Base-by-base conservation (phyloP, 2,329 filamentous ascomycete species). In the Fusarium sterilihyphosum region DNA sequence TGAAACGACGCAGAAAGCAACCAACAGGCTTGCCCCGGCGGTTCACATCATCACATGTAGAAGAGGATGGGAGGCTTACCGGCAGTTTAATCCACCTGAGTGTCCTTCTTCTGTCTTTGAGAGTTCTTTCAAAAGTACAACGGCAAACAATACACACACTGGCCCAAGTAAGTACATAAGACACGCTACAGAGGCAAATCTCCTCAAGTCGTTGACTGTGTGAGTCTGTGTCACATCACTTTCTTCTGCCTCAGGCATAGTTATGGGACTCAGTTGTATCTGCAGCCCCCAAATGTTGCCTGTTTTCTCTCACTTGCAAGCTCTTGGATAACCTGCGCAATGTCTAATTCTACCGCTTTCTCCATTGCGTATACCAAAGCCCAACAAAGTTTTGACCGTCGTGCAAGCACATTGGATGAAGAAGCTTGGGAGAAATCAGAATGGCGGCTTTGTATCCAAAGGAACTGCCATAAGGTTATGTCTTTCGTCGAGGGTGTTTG, bases 361-460 rank as follows among this genome's bases (percentile, higher is more conserved):
- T 40, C 35, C 20, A 8, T 38, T 54, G 11, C 24, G 7, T 63
- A 63, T 47, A 29, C 35, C 12, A 58, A 63, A 31, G 67, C 67
- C 57, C 58, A 53, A 26, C 64, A 62, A 49, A 35, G 59, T 8
- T 68, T 59, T 10, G 53, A 70, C 16, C 24, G 56, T 11, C 40
- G 46, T 43, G 64, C 58, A n/a, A 49, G 46, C 20, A 41, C 53
- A 7, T 40, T n/a, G 20, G 54, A 70, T 31, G 58, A 59, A 12
- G 64, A 70, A 35, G 41, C 46, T 33, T 67, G 33, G 38, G 35
- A 63, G 3, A 35, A 67, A 43, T 58, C 64, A 6, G 29, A 67
- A 31, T 44, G 49, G 26, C 50, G 29, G 13, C 64, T 59, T n/a
- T 22, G 14, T 17, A 40, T 61, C n/a, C 67, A 57, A 33, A 24